Evolutionary conservation across 352 stramenopile species (phyloP), one percentile per base, ranked within the genome.

Genomic region (Pythium aristosporum): DNA sequence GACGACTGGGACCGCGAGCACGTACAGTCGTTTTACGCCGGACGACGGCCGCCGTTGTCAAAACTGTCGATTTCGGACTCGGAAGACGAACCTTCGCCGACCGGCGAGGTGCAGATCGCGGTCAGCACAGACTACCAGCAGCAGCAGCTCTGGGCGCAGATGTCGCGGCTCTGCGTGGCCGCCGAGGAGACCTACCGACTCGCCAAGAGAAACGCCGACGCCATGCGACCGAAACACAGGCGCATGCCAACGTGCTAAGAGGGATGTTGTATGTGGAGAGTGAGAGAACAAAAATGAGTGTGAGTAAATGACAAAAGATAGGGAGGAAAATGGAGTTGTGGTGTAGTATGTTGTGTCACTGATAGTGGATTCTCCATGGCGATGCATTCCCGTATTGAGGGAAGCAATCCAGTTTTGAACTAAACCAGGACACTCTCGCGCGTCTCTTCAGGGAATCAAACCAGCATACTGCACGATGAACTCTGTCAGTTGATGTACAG

Each of bases 91-190:
- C 46, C 57, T 16, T 61, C 54, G 54, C 25, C 48, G 48, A 23
- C 46, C 7, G 15, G 3, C 20, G 10, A 21, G 11, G 46, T 15
- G 30, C 2, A 20, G 25, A 15, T 13, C 11, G 11, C 15, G 2
- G 51, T 10, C 2, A 39, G 9, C n/a, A 32, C 2, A 11, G 47
- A 34, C 32, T 25, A 48, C 0, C 52, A 61, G 25, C 44, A 72
- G 52, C 65, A 71, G 53, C 58, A 64, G 65, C 49, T 72, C 11
- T 72, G 65, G 65, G 28, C 59, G 65, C 65, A 72, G 42, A 72
- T 72, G 65, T 57, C 30, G 11, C 58, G 67, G 41, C 53, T 72
- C 4, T 64, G 58, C 30, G 13, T 67, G 10, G 37, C 58, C 18
- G 65, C 65, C 47, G 65, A 72, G 59, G 25, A 72, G 30, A 63